phyloP scores from a whole-genome alignment of 768 basidiomycete species.

The Psilocybe cubensis region DNA sequence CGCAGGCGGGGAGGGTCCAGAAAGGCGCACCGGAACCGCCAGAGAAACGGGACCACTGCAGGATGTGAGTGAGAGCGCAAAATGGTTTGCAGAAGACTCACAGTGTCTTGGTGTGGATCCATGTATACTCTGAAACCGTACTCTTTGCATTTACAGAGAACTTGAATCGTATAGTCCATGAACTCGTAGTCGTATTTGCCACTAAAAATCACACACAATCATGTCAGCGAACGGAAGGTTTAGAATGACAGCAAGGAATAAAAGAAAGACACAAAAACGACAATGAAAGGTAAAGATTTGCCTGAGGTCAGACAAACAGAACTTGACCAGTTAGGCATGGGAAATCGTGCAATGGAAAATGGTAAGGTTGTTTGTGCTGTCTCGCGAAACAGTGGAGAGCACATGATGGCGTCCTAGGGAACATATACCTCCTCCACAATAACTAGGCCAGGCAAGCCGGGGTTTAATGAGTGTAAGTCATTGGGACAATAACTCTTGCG shows the following conservation, averaged over 20 bases:
- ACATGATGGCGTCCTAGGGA: too few species aligned
- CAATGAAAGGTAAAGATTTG: too few species aligned
- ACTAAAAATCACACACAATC: slow-evolving; percentile 38
- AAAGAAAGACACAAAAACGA: not conserved
- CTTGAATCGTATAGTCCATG: slow-evolving; percentile 88
- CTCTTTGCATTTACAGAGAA: slow-evolving; percentile 89
- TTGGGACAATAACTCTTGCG: too few species aligned
- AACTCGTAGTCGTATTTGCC: slow-evolving; percentile 90
- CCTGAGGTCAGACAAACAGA: too few species aligned
- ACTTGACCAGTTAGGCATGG: too few species aligned
- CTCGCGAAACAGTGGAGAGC: too few species aligned
- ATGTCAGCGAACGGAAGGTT: not conserved
- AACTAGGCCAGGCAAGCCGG: too few species aligned
- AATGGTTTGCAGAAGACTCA: slow-evolving; percentile 55
- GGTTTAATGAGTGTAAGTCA: too few species aligned
- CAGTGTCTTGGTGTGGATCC: slow-evolving; percentile 96
- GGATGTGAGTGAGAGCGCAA: not conserved
- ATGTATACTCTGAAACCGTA: slow-evolving; percentile 92
- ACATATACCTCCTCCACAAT: too few species aligned
- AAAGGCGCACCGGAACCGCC: slow-evolving; percentile 95
- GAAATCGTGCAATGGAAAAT: too few species aligned
- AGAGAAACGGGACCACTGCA: slow-evolving; percentile 92
- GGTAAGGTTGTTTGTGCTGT: too few species aligned
- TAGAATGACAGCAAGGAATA: not conserved
- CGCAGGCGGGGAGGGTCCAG: slow-evolving; percentile 92